These are phyloP conservation scores for Ophiostoma himal-ulmi DNA, from an alignment of 2,329 filamentous ascomycete genomes.

Conservation along the genomic window DNA sequence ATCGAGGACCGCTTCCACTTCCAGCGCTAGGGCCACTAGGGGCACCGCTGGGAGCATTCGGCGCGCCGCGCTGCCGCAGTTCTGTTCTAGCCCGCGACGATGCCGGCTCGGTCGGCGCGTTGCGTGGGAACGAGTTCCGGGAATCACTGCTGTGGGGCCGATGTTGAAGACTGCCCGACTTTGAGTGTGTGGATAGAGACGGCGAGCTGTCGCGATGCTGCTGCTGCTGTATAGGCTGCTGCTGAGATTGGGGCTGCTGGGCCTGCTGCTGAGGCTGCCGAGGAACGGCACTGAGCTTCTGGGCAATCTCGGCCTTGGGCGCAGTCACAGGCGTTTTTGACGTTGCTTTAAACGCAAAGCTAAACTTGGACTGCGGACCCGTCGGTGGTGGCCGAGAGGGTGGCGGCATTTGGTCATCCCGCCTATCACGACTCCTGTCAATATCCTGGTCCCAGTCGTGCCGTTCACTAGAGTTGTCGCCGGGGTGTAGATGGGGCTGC, in stretches of 20 bases:
- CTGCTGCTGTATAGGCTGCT: constrained; percentile 16
- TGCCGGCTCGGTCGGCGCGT: constrained; percentile 50
- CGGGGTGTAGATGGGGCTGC: background rate
- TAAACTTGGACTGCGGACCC: constrained; percentile 62
- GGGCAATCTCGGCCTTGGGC: constrained; percentile 60
- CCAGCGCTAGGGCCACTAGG: constrained; percentile 30
- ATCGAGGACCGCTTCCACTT: constrained; percentile 35
- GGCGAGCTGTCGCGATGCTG: constrained; percentile 20
- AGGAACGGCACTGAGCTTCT: constrained; percentile 64
- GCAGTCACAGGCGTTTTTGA: constrained; percentile 51
- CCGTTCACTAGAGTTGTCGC: background rate
- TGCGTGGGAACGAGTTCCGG: constrained; percentile 40
- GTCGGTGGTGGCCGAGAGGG: constrained; percentile 47
- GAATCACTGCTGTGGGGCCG: constrained; percentile 30
- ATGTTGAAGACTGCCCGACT: background rate
- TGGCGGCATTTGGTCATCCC: constrained; percentile 44
- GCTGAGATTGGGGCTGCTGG: background rate
- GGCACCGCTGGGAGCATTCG: constrained; percentile 21
- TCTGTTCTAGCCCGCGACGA: constrained; percentile 37
- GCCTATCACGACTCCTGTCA: background rate
- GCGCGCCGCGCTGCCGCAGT: constrained; percentile 27
- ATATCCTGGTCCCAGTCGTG: background rate
- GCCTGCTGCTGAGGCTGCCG: constrained; percentile 28
- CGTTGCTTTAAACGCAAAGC: constrained; percentile 83
- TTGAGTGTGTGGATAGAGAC: constrained; percentile 30